Conservation (phyloP, 2,329 filamentous ascomycete species). For the Whalleya microplaca region DNA sequence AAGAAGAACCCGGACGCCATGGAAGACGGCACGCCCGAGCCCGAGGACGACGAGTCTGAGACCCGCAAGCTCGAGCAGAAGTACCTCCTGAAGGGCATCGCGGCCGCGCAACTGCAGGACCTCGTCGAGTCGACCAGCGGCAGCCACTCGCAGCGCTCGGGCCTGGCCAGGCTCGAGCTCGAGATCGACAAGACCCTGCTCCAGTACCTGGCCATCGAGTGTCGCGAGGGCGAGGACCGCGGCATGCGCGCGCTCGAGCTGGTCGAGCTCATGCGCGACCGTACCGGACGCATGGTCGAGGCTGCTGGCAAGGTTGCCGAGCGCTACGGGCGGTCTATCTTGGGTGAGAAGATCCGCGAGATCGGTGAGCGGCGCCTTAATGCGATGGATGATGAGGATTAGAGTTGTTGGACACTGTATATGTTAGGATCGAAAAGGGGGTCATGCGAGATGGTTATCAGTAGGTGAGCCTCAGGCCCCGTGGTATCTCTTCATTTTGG, state of each 20-base stretch:
- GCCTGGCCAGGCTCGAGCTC: slow-evolving; percentile 73
- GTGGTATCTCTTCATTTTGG: neutral
- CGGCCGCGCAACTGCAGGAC: slow-evolving; percentile 76
- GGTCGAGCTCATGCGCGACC: slow-evolving; percentile 82
- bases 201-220: slow-evolving; percentile 87
- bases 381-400: slow-evolving; percentile 42
- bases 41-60: slow-evolving; percentile 48
- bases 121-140: slow-evolving; percentile 70
- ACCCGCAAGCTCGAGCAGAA: slow-evolving; percentile 74
- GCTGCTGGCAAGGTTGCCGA: slow-evolving; percentile 88
- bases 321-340: slow-evolving; percentile 76
- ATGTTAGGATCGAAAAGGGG: no score
- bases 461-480: neutral
- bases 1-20: slow-evolving; percentile 41
- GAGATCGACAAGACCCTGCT: slow-evolving; percentile 89
- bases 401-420: no score
- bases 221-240: slow-evolving; percentile 86
- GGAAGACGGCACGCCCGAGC: slow-evolving; percentile 37
- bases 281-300: slow-evolving; percentile 86
- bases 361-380: slow-evolving; percentile 70
- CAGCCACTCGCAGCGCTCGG: slow-evolving; percentile 65
- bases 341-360: slow-evolving; percentile 90
- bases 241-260: slow-evolving; percentile 96
- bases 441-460: no score
- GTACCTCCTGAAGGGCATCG: slow-evolving; percentile 75